phyloP scores from a whole-genome alignment of 108 stramenopile species.

The Fragilariopsis cylindrus region DNA sequence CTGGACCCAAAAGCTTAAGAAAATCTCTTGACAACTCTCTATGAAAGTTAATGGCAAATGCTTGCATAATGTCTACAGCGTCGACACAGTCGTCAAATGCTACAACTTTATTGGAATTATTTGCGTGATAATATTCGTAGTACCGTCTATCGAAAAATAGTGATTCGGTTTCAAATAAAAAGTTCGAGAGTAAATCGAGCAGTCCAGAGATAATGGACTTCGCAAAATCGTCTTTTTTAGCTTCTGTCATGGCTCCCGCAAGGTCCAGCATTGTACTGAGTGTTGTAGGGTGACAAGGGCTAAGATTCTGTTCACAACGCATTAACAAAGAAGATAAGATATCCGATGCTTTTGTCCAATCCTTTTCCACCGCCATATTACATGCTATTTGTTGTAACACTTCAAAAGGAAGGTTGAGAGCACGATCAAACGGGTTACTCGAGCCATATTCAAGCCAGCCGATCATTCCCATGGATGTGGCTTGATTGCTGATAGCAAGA shows the following conservation, averaged over 20 bases:
- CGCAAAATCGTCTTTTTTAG: constrained; percentile 14
- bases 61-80: constrained; percentile 22
- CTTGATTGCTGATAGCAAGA: constrained; percentile 44
- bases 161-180: constrained; percentile 27
- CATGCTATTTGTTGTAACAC: constrained; percentile 29
- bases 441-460: constrained; percentile 51
- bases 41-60: constrained; percentile 31
- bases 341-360: constrained; percentile 39
- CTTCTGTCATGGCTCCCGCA: constrained; percentile 22
- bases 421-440: constrained; percentile 39
- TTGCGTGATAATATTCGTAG: not conserved
- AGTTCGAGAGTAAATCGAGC: constrained; percentile 21
- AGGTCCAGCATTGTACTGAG: constrained; percentile 46
- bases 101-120: constrained; percentile 9
- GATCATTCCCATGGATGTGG: constrained; percentile 47
- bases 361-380: constrained; percentile 26
- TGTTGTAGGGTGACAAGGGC: constrained; percentile 36
- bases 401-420: constrained; percentile 31
- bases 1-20: constrained; percentile 15
- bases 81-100: constrained; percentile 21
- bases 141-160: constrained; percentile 23
- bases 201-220: constrained; percentile 16
- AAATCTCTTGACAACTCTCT: constrained; percentile 20
- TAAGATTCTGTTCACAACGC: constrained; percentile 39
- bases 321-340: constrained; percentile 35